Evolutionary conservation across 768 basidiomycete species (phyloP).

Genomic region (Leccinum olivaceopallidum): DNA sequence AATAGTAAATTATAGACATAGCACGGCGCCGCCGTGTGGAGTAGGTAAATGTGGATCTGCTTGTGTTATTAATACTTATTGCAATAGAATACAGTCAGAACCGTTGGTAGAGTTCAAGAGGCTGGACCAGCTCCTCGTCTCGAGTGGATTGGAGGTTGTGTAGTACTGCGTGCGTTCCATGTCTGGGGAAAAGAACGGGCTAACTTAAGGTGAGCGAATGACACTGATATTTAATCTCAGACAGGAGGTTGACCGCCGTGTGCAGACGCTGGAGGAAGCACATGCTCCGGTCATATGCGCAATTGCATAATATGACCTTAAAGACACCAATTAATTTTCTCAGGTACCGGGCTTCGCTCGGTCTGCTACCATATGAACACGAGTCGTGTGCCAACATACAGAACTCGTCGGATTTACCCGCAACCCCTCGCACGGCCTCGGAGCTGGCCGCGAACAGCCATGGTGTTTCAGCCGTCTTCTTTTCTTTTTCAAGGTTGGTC

Average conservation of each 20-base stretch:
- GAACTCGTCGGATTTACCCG: background rate
- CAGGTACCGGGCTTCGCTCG: background rate
- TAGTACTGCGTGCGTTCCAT: background rate
- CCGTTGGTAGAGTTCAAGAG: background rate
- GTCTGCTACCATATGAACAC: background rate
- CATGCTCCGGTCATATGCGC: background rate
- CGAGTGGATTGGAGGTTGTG: background rate
- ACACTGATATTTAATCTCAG: background rate
- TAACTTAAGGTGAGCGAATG: background rate
- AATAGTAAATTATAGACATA: background rate
- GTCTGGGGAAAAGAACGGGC: background rate
- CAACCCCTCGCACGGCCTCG: background rate
- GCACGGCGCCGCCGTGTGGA: background rate
- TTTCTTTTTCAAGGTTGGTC: background rate
- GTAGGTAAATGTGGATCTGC: background rate
- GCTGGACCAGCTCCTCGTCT: background rate
- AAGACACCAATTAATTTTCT: background rate
- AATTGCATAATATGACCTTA: background rate
- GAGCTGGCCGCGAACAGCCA: background rate
- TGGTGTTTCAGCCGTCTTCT: no score
- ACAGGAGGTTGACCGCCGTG: background rate
- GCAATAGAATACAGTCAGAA: background rate
- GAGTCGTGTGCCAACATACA: conserved; percentile 2
- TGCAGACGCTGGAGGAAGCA: background rate
- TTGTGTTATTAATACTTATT: background rate